Base-by-base conservation (phyloP, 2,329 filamentous ascomycete species). In the Paecilomyces niveus region DNA sequence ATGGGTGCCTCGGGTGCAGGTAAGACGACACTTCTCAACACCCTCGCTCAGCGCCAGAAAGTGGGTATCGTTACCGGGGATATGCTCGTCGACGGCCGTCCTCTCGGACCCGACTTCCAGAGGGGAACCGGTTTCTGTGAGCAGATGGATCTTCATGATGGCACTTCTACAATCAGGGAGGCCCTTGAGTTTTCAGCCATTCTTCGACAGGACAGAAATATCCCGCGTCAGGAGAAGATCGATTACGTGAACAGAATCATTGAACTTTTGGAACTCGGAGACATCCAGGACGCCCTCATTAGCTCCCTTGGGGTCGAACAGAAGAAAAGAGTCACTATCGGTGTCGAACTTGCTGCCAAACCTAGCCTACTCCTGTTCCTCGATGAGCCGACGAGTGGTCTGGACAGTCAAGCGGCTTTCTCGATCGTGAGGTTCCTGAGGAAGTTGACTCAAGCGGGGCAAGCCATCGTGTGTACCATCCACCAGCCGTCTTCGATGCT, bases 1-100 rank as follows among this genome's bases (percentile, higher is more conserved):
- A 90, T 94, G 80, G 91, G 91, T 57, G 89, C 88, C 1, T 90
- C 85, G 3, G 89, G 89, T 51, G 90, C 91, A 8, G 91, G 90
- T 11, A 95, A 95, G 75, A 92, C 89, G 0, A 94, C 90, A 0
- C 77, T 95, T 0, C 79, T 95, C 18, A 92, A 94, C 71, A 90
- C 88, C 0, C 74, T 89, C 1, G 86, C 89, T 0, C 89, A 92
- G 67, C 83, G 90, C 2, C 87, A 91, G 69, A 85, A 78, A 15
- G 80, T 78, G 57, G 86, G 88, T 58, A 80, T 87, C 10, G 79
- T 89, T 2, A 74, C 75, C n/a, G 88, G 88, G 11, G 82, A 88
- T 54, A 87, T 90, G 81, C 78, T 88, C n/a, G 85, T 90, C 8
- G 87, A 90, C 65, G 88, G 87, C 1, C 81, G 80, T 51, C 73